Conservation (phyloP, 805 yeast species). For the Pichia membranifaciens region DNA sequence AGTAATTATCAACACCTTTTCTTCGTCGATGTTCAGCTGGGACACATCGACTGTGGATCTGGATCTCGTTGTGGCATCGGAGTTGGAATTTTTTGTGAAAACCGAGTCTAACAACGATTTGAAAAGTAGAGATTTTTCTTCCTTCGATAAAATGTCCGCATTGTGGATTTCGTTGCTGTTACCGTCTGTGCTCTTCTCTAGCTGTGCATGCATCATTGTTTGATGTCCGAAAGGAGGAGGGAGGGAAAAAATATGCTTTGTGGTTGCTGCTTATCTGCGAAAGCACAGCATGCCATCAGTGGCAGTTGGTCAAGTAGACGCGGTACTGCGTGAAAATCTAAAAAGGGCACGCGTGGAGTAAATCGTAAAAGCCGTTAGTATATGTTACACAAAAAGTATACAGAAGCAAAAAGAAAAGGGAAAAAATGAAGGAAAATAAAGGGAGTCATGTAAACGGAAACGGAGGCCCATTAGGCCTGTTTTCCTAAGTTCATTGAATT, state of each 20-base stretch:
- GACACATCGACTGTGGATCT: too few species aligned
- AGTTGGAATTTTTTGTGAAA: too few species aligned
- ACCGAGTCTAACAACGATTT: background rate
- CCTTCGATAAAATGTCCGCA: background rate
- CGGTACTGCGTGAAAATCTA: background rate
- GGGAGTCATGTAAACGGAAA: background rate
- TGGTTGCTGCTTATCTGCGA: too few species aligned
- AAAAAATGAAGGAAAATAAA: background rate
- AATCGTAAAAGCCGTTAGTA: background rate
- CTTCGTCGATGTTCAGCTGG: background rate
- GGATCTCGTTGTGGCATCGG: too few species aligned
- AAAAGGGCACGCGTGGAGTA: background rate
- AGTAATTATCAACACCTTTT: background rate
- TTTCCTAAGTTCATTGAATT: too few species aligned
- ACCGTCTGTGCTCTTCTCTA: too few species aligned
- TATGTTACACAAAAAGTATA: background rate
- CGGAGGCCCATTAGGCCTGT: too few species aligned
- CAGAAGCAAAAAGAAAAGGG: background rate
- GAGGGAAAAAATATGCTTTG: too few species aligned
- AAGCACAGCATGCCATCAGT: too few species aligned
- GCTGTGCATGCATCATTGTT: too few species aligned
- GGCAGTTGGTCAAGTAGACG: too few species aligned
- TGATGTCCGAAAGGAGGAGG: too few species aligned
- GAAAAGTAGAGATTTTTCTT: background rate
- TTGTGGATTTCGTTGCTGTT: background rate